Conservation (phyloP, 177 flowering plant genomes). For the Vitis hybrid region DNA sequence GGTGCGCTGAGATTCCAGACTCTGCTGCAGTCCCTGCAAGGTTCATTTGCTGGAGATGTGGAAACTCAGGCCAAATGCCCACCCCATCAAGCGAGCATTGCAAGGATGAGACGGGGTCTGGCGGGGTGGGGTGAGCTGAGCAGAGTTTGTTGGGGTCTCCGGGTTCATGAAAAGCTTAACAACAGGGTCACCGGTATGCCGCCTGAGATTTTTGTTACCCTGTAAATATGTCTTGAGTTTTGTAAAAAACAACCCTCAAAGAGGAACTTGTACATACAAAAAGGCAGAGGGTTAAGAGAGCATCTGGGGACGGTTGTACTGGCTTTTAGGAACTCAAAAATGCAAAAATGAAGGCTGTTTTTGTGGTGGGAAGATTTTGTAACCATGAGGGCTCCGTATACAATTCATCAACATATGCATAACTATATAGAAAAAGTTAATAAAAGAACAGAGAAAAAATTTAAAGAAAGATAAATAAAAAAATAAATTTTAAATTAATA, state of each 20-base stretch:
- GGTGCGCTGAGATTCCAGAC: constrained; percentile 71
- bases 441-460: too few relatives aligned
- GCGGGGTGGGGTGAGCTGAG: neutral
- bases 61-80: neutral
- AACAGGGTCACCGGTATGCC: neutral
- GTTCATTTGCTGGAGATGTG: constrained; percentile 54
- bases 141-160: neutral
- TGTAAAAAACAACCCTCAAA: neutral
- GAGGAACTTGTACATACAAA: too few relatives aligned
- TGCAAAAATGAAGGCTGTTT: too few relatives aligned
- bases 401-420: too few relatives aligned
- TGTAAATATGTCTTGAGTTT: neutral
- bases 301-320: too few relatives aligned
- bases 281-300: too few relatives aligned
- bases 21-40: constrained; percentile 50
- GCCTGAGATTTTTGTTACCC: neutral
- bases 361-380: too few relatives aligned
- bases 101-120: constrained; percentile 12
- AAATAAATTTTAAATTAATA: too few relatives aligned
- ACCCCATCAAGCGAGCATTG: constrained; percentile 3
- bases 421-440: too few relatives aligned
- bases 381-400: too few relatives aligned
- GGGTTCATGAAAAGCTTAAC: neutral
- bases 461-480: too few relatives aligned
- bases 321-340: too few relatives aligned